Percentiles rank a stretch among this genome's conserved stretches.
Evolutionary conservation across 441 rosid species (phyloP).

Genomic region (Corymbia calophylla): DNA sequence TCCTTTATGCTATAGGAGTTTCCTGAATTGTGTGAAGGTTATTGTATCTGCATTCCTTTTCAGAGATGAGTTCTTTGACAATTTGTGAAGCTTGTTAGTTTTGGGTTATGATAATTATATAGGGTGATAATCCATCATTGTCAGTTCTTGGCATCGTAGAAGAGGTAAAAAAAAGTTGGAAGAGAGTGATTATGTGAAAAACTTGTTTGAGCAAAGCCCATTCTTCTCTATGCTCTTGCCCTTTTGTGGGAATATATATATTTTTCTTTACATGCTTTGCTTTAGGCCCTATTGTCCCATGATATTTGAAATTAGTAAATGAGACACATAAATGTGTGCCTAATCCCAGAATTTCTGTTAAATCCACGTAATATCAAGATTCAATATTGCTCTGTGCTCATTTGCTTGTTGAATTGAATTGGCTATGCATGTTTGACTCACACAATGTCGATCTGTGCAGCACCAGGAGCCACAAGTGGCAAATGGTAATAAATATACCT

Average conservation of each 20-base stretch:
- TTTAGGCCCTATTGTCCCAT: neutral
- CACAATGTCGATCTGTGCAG: constrained; percentile 35
- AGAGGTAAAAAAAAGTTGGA: neutral
- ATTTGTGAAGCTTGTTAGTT: neutral
- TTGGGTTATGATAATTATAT: neutral
- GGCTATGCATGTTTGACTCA: constrained; percentile 9
- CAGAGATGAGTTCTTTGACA: neutral
- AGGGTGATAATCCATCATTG: neutral
- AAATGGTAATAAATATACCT: constrained; percentile 80
- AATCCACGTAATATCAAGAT: neutral
- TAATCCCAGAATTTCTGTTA: neutral
- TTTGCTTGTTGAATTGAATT: neutral
- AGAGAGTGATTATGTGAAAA: neutral
- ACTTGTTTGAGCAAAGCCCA: neutral
- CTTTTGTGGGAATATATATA: neutral
- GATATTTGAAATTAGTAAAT: neutral
- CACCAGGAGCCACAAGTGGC: constrained; percentile 81
- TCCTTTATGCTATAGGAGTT: neutral
- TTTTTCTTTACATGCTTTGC: neutral
- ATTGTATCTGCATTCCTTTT: neutral
- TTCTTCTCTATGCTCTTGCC: neutral
- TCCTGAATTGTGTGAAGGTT: neutral
- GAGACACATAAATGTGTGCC: neutral
- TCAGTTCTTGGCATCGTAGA: neutral
- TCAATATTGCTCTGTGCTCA: neutral